Percentiles rank a stretch among this genome's conserved stretches.
Evolutionary conservation across 768 basidiomycete genomes (phyloP).

Genomic region (Amyloporia xantha): DNA sequence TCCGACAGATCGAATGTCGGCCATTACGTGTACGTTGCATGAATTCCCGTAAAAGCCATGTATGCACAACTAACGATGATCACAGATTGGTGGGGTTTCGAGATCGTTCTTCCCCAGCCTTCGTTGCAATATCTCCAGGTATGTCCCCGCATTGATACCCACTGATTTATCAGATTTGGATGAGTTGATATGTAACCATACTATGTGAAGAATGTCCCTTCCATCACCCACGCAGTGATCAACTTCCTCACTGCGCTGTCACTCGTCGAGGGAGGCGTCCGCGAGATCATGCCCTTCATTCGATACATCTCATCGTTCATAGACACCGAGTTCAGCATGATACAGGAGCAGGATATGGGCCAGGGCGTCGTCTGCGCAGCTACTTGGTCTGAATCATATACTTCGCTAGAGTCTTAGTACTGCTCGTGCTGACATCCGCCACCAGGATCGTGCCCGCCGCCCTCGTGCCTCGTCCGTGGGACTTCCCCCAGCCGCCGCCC

Average conservation of each 20-base stretch:
- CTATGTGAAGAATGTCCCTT: conserved; percentile 42
- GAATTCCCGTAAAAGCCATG: background rate
- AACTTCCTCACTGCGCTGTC: conserved; percentile 72
- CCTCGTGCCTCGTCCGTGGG: conserved; percentile 75
- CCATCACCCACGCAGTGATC: conserved; percentile 56
- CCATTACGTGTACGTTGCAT: conserved; percentile 61
- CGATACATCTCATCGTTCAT: conserved; percentile 78
- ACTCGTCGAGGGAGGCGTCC: conserved; percentile 63
- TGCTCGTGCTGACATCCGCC: background rate
- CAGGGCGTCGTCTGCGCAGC: conserved; percentile 82
- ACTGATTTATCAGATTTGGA: too few relatives aligned
- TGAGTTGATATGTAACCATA: background rate
- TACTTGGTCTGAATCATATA: conserved; percentile 84
- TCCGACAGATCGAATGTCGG: conserved; percentile 70
- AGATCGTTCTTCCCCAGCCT: conserved; percentile 68
- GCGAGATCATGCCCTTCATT: conserved; percentile 79
- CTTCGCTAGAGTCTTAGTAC: too few relatives aligned
- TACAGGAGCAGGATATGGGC: conserved; percentile 59
- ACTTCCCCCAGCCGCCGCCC: conserved; percentile 44
- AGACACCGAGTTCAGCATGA: conserved; percentile 65
- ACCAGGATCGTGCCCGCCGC: conserved; percentile 76
- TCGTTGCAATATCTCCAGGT: conserved; percentile 56
- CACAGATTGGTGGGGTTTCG: conserved; percentile 88
- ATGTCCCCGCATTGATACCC: conserved; percentile 16
- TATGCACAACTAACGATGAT: background rate